Conservation (phyloP, 176 grass and related monocot genomes). For the Aegilops tauschii region DNA sequence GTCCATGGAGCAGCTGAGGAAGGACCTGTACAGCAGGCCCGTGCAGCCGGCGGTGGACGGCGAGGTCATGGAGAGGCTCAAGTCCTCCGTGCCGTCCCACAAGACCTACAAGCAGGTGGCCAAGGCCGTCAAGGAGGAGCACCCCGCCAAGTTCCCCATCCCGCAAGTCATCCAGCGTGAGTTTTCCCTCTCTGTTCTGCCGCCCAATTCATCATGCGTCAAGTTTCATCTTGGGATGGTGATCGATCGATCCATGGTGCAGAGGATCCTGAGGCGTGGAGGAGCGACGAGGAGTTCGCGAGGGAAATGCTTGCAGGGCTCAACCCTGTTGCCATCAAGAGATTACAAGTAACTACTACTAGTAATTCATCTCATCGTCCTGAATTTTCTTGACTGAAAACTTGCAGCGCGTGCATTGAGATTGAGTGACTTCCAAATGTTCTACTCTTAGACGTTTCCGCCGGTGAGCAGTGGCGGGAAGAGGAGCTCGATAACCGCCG, state of each 20-base stretch:
- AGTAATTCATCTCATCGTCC: not conserved
- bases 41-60: conserved; percentile 21
- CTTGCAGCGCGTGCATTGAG: not conserved
- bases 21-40: conserved; percentile 55
- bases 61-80: conserved; percentile 58
- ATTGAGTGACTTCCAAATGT: not conserved
- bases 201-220: not conserved
- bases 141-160: conserved; percentile 59
- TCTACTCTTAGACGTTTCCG: conserved; percentile 55
- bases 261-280: conserved; percentile 78
- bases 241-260: not conserved
- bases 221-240: not conserved
- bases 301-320: conserved; percentile 92
- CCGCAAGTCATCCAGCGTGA: conserved; percentile 83
- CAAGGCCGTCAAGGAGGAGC: conserved; percentile 50
- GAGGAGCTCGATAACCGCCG: conserved; percentile 42
- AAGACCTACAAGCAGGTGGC: conserved; percentile 60
- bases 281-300: conserved; percentile 81
- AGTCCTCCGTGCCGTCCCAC: conserved; percentile 52
- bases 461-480: conserved; percentile 50
- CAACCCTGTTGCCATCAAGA: conserved; percentile 68
- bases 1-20: conserved; percentile 57
- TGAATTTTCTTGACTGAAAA: not conserved
- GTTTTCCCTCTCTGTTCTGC: not conserved
- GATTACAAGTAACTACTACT: conserved; percentile 39